phyloP scores from a whole-genome alignment of 1,284 basidiomycete species.

The Mycena sp. region DNA sequence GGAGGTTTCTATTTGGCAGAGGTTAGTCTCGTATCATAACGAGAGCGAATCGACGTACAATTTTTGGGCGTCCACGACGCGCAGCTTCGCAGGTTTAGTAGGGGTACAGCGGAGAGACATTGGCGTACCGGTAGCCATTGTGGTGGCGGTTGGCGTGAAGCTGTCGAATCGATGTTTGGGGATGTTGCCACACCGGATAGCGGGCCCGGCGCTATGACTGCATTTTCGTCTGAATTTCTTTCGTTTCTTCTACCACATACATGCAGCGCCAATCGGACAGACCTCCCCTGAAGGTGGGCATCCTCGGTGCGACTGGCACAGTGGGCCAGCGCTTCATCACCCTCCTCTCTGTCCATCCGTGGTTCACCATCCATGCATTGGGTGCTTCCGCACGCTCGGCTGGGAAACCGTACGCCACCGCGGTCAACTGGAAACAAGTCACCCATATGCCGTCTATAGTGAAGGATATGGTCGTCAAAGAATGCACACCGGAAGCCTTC shows the following conservation, averaged over 20 bases:
- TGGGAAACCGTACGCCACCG: constrained; percentile 84
- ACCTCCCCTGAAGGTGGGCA: constrained; percentile 78
- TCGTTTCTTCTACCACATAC: background rate
- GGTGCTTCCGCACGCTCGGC: constrained; percentile 93
- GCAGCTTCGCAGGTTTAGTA: constrained; percentile 40
- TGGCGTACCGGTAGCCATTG: constrained; percentile 55
- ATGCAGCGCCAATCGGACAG: constrained; percentile 24
- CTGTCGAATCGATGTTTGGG: background rate
- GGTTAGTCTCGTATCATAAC: constrained; percentile 33
- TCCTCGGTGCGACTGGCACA: constrained; percentile 96
- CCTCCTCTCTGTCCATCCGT: constrained; percentile 89
- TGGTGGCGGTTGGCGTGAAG: background rate
- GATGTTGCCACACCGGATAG: too few relatives aligned
- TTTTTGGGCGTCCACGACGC: constrained; percentile 57
- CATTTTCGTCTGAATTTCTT: background rate
- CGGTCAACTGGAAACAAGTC: constrained; percentile 92
- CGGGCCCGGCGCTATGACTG: background rate
- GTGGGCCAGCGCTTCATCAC: constrained; percentile 96
- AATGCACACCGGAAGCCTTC: constrained; percentile 86
- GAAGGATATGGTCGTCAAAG: constrained; percentile 76
- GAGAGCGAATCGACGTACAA: constrained; percentile 50
- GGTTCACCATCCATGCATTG: constrained; percentile 88
- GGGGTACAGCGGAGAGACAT: background rate
- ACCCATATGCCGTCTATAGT: constrained; percentile 79
- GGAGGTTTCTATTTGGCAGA: constrained; percentile 50